Percentiles rank a stretch among this genome's conserved stretches.
Evolutionary conservation across 2,329 filamentous ascomycete genomes (phyloP).

Genomic region (Pleurostoma richardsiae): DNA sequence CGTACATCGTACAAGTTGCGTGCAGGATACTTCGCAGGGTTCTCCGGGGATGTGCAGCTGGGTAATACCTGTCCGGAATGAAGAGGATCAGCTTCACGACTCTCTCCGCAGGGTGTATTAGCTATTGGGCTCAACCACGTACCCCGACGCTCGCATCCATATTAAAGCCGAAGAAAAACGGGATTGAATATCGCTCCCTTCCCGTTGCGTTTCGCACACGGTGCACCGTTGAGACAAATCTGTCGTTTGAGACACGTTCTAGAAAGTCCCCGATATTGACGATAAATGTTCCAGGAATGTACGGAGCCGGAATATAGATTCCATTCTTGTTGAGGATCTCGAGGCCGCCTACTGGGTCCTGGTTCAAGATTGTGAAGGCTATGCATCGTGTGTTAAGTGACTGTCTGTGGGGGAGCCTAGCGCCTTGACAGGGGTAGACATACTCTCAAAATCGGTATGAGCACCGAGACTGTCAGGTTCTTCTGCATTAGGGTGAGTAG

Average conservation of each 20-base stretch:
- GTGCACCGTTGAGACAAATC: slow-evolving; percentile 35
- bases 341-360: slow-evolving; percentile 35
- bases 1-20: not conserved
- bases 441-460: slow-evolving; percentile 16
- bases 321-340: slow-evolving; percentile 39
- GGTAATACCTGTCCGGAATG: slow-evolving; percentile 15
- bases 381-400: slow-evolving; percentile 41
- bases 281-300: slow-evolving; percentile 34
- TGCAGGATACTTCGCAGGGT: slow-evolving; percentile 23
- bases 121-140: not conserved
- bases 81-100: no score
- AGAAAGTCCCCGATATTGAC: slow-evolving; percentile 40
- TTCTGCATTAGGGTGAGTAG: slow-evolving; percentile 33
- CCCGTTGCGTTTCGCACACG: slow-evolving; percentile 29
- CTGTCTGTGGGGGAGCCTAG: slow-evolving; percentile 14
- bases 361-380: slow-evolving; percentile 40
- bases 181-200: slow-evolving; percentile 30
- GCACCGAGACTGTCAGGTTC: slow-evolving; percentile 21
- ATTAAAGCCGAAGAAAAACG: slow-evolving; percentile 32
- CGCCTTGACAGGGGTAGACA: slow-evolving; percentile 12
- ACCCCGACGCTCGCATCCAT: not conserved
- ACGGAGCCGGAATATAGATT: slow-evolving; percentile 36
- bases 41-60: slow-evolving; percentile 20
- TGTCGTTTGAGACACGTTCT: slow-evolving; percentile 33
- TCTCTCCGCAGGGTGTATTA: no score